phyloP scores from a whole-genome alignment of 495 filamentous ascomycete genomes.

The Sporormia fimetaria region DNA sequence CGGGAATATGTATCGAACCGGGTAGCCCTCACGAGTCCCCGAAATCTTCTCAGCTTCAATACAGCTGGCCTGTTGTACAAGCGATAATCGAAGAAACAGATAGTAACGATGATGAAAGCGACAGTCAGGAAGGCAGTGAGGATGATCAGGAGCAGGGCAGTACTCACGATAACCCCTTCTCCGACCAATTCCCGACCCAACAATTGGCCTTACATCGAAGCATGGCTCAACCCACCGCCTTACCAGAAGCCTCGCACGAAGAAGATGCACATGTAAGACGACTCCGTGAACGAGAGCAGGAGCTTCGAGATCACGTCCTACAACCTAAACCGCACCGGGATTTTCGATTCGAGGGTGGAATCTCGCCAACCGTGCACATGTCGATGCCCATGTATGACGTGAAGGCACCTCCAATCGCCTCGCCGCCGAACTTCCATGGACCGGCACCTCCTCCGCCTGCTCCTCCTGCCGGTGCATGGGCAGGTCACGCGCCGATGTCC shows the following conservation, averaged over 20 bases:
- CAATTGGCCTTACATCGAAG: slow-evolving; percentile 13
- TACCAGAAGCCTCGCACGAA: slow-evolving; percentile 14
- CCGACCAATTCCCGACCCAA: neutral
- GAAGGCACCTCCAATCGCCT: slow-evolving; percentile 4
- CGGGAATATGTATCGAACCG: slow-evolving; percentile 17
- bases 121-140: slow-evolving; percentile 22
- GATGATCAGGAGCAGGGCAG: slow-evolving; percentile 24
- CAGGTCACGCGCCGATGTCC: slow-evolving; percentile 6
- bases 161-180: slow-evolving; percentile 6
- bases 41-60: too few relatives aligned
- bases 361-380: slow-evolving; percentile 12
- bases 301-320: slow-evolving; percentile 22
- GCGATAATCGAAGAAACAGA: slow-evolving; percentile 15
- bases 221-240: slow-evolving; percentile 13
- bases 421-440: slow-evolving; percentile 6
- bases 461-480: slow-evolving; percentile 9
- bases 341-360: slow-evolving; percentile 13
- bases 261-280: slow-evolving; percentile 16
- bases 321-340: slow-evolving; percentile 23
- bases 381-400: slow-evolving; percentile 10
- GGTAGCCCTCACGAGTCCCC: slow-evolving; percentile 17
- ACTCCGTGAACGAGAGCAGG: slow-evolving; percentile 19
- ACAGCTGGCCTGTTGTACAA: neutral
- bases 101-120: slow-evolving; percentile 11
- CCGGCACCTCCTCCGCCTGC: slow-evolving; percentile 8